Conservation (phyloP, 345 rosid species). For the rapeseed (Brassica napus) region DNA sequence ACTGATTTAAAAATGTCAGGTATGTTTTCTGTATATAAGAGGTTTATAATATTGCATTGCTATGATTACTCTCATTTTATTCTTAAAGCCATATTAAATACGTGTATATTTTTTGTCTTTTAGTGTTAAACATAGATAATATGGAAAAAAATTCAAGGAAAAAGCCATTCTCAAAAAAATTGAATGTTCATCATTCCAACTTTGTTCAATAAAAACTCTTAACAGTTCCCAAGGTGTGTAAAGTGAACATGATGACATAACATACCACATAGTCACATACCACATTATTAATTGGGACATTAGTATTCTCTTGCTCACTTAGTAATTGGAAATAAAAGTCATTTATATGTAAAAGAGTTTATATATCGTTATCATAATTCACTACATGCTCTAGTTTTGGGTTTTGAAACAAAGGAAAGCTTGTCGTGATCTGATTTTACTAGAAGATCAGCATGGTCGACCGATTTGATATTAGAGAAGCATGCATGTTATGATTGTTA, state of each 20-base stretch:
- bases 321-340: not conserved
- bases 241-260: not conserved
- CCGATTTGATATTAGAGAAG: not conserved
- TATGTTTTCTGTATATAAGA: not conserved
- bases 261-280: not conserved
- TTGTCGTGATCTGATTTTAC: not conserved
- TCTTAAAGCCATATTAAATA: not conserved
- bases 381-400: not conserved
- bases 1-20: not conserved
- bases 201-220: not conserved
- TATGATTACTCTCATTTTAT: not conserved
- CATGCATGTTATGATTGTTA: not conserved
- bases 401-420: not conserved
- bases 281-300: not conserved
- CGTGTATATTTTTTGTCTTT: not conserved
- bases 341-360: not conserved
- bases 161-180: not conserved
- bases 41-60: not conserved
- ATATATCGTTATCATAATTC: not conserved
- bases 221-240: not conserved
- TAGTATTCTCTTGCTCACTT: not conserved
- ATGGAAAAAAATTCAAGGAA: not conserved
- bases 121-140: not conserved
- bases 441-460: not conserved
- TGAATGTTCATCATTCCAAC: not conserved